Percentiles rank a stretch among this genome's conserved stretches.
Evolutionary conservation across 768 basidiomycete genomes (phyloP).

Genomic region (Mycena chlorophos): DNA sequence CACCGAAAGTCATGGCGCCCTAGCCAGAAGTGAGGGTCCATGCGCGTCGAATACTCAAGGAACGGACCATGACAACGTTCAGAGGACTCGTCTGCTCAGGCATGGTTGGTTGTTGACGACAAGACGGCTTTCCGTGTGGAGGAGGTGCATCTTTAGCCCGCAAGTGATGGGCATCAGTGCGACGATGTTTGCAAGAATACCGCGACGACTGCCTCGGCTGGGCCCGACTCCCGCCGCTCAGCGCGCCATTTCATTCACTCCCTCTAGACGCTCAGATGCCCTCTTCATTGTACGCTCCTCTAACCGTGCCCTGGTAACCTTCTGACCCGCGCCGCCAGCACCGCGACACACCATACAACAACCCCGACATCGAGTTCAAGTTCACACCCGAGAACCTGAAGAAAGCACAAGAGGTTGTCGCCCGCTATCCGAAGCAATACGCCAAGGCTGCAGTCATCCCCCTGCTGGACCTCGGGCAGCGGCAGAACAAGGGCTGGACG

Average conservation of each 20-base stretch:
- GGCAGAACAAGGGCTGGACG: constrained; percentile 98
- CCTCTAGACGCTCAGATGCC: constrained; percentile 68
- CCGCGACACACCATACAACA: constrained; percentile 93
- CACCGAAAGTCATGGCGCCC: constrained; percentile 61
- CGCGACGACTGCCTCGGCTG: constrained; percentile 31
- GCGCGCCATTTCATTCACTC: constrained; percentile 44
- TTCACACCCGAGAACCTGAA: constrained; percentile 81
- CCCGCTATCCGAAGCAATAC: constrained; percentile 94
- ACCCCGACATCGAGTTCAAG: constrained; percentile 96
- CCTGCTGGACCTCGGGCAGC: constrained; percentile 91
- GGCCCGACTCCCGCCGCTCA: constrained; percentile 21
- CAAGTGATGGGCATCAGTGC: no score
- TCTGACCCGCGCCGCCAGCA: constrained; percentile 55
- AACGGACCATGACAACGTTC: constrained; percentile 52
- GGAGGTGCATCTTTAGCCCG: no score
- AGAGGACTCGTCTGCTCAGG: constrained; percentile 46
- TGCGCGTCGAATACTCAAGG: not conserved
- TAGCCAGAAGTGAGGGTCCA: constrained; percentile 21
- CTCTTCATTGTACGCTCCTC: constrained; percentile 74
- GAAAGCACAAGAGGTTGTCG: constrained; percentile 85
- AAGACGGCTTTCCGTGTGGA: no score
- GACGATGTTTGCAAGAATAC: constrained; percentile 37
- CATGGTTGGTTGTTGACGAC: constrained; percentile 17
- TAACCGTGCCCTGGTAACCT: constrained; percentile 7
- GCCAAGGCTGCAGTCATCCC: constrained; percentile 99